A percentile compares a stretch with the other conserved stretches of the same genome.
Conservation (phyloP, 2,329 filamentous ascomycete genomes). For the Aspergillus vadensis region DNA sequence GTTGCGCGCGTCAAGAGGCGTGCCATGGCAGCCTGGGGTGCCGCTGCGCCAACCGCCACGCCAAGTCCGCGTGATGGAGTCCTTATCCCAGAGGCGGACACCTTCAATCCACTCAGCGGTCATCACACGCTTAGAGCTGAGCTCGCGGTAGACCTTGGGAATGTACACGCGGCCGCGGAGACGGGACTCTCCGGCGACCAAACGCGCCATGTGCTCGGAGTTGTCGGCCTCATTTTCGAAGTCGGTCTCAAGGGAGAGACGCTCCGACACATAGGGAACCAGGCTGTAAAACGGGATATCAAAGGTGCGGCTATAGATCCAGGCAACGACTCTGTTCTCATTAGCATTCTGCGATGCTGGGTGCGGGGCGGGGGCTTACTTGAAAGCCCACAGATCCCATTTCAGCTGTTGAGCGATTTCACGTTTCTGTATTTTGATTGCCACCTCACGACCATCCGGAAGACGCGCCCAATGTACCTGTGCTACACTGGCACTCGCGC, state of each 20-base stretch:
- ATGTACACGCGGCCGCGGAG: slow-evolving; percentile 83
- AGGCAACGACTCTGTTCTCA: slow-evolving; percentile 67
- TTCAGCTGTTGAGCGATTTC: slow-evolving; percentile 89
- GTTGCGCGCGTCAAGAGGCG: slow-evolving; percentile 58
- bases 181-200: slow-evolving; percentile 74
- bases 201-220: slow-evolving; percentile 75
- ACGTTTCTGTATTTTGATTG: slow-evolving; percentile 93
- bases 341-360: slow-evolving; percentile 18
- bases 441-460: slow-evolving; percentile 84
- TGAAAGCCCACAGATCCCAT: slow-evolving; percentile 96
- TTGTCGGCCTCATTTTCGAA: slow-evolving; percentile 92
- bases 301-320: slow-evolving; percentile 82
- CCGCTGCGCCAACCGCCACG: slow-evolving; percentile 73
- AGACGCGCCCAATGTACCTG: slow-evolving; percentile 95
- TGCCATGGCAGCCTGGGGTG: slow-evolving; percentile 74
- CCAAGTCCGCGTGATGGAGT: slow-evolving; percentile 76
- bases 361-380: slow-evolving; percentile 52
- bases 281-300: slow-evolving; percentile 89
- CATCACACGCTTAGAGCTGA: slow-evolving; percentile 81
- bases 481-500: slow-evolving; percentile 83
- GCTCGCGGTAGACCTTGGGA: slow-evolving; percentile 77
- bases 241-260: slow-evolving; percentile 90
- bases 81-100: slow-evolving; percentile 87
- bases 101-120: slow-evolving; percentile 99
- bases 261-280: slow-evolving; percentile 89